phyloP scores from a whole-genome alignment of 202 grass and related monocot species.

The Digitaria exilis region DNA sequence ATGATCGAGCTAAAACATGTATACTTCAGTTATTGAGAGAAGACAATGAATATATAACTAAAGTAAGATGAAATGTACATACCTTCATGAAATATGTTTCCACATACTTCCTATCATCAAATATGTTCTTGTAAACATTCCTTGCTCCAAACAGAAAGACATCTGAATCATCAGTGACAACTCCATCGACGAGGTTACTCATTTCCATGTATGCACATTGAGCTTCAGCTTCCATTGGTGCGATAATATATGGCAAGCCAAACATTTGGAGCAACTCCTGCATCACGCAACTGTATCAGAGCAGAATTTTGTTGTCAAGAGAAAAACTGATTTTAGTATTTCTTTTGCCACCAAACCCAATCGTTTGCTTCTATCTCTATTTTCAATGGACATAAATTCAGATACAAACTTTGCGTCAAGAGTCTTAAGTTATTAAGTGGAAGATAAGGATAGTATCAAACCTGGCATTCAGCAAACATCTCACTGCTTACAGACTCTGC shows the following conservation, averaged over 20 bases:
- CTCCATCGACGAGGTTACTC: conserved; percentile 88
- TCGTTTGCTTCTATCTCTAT: conserved; percentile 22
- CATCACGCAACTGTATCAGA: conserved; percentile 45
- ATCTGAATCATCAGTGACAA: conserved; percentile 98
- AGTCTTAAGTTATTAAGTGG: conserved; percentile 1
- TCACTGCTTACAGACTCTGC: conserved; percentile 92
- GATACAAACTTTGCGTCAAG: conserved; percentile 17
- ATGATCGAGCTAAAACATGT: conserved; percentile 19
- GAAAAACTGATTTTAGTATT: background rate
- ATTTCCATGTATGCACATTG: conserved; percentile 99
- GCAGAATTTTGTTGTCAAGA: conserved; percentile 22
- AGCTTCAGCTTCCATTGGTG: conserved; percentile 95
- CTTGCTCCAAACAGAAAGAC: conserved; percentile 96
- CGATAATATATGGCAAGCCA: conserved; percentile 98
- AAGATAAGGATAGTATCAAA: conserved; percentile 42
- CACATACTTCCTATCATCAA: conserved; percentile 98
- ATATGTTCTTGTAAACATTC: conserved; percentile 97
- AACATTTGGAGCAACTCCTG: conserved; percentile 99
- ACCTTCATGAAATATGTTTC: conserved; percentile 99
- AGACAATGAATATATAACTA: conserved; percentile 5
- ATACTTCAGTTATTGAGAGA: conserved; percentile 8
- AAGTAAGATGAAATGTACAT: conserved; percentile 23
- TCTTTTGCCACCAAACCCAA: conserved; percentile 21
- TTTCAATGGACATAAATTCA: conserved; percentile 14
- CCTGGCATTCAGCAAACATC: conserved; percentile 98